Evolutionary conservation across 2,329 filamentous ascomycete genomes (phyloP).

Genomic region (Colletotrichum scovillei): DNA sequence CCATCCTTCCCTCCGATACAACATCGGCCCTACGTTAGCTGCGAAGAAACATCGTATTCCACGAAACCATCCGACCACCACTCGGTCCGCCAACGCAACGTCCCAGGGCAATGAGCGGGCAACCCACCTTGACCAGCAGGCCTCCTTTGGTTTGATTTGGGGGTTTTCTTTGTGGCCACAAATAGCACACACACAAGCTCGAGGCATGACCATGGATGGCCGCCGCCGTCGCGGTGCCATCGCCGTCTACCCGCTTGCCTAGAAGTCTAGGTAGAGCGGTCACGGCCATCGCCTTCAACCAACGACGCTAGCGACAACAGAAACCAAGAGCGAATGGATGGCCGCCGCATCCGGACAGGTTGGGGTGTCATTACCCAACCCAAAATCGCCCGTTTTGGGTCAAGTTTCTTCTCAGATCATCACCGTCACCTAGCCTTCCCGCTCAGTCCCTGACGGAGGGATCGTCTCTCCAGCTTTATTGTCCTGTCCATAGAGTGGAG

Average conservation of each 20-base stretch:
- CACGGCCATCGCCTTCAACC: slow-evolving; percentile 9
- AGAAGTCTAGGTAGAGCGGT: background rate
- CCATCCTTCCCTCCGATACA: background rate
- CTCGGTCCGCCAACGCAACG: background rate
- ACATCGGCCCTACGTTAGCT: background rate
- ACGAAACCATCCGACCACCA: background rate
- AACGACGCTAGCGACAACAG: slow-evolving; percentile 2
- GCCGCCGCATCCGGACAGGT: slow-evolving; percentile 14
- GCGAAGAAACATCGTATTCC: background rate
- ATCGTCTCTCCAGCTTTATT: background rate
- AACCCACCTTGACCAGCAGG: background rate
- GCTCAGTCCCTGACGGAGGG: slow-evolving; percentile 1
- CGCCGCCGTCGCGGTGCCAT: background rate
- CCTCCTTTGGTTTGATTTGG: background rate
- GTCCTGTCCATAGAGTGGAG: background rate
- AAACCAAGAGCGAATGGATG: background rate
- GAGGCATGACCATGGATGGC: too few species aligned
- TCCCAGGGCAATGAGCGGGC: background rate
- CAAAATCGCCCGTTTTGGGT: background rate
- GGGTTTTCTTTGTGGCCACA: background rate
- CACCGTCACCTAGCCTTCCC: background rate
- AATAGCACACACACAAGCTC: background rate
- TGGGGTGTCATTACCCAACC: background rate
- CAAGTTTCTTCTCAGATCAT: background rate
- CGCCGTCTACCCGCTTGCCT: background rate